phyloP scores from a whole-genome alignment of 2,329 filamentous ascomycete genomes.

The Talaromyces piceae region DNA sequence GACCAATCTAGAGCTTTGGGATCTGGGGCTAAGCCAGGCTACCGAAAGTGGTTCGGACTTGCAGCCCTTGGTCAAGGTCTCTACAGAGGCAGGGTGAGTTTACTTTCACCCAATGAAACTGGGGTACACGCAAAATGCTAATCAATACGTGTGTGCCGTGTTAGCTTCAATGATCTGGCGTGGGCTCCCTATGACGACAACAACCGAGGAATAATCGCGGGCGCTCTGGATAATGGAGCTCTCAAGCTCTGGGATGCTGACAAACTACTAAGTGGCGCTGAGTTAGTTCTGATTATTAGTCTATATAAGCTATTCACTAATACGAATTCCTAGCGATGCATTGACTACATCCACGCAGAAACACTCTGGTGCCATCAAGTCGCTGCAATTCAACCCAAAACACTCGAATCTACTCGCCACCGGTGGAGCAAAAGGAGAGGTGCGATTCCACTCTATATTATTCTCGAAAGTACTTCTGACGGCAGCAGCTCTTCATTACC shows the following conservation, averaged over 20 bases:
- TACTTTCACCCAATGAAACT: constrained; percentile 16
- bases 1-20: constrained; percentile 94
- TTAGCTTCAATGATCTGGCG: constrained; percentile 91
- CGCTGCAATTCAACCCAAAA: constrained; percentile 92
- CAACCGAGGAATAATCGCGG: constrained; percentile 83
- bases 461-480: not conserved
- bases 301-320: constrained; percentile 5
- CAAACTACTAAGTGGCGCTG: constrained; percentile 49
- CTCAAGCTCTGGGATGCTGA: constrained; percentile 90
- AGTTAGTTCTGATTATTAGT: constrained; percentile 30
- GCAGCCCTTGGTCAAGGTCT: constrained; percentile 74
- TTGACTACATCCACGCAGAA: constrained; percentile 79
- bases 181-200: constrained; percentile 80
- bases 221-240: constrained; percentile 87
- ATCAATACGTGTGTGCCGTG: not conserved
- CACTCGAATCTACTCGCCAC: constrained; percentile 87
- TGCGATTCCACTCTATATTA: constrained; percentile 14
- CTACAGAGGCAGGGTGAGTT: constrained; percentile 77
- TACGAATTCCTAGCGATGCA: constrained; percentile 53
- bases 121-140: not conserved
- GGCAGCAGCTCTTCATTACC: constrained; percentile 68
- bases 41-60: constrained; percentile 71
- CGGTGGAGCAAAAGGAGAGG: constrained; percentile 85
- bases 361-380: constrained; percentile 86
- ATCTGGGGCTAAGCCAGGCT: constrained; percentile 71